Conservation (phyloP, 2,329 filamentous ascomycete species). For the Monilinia vaccinii-corymbosi region DNA sequence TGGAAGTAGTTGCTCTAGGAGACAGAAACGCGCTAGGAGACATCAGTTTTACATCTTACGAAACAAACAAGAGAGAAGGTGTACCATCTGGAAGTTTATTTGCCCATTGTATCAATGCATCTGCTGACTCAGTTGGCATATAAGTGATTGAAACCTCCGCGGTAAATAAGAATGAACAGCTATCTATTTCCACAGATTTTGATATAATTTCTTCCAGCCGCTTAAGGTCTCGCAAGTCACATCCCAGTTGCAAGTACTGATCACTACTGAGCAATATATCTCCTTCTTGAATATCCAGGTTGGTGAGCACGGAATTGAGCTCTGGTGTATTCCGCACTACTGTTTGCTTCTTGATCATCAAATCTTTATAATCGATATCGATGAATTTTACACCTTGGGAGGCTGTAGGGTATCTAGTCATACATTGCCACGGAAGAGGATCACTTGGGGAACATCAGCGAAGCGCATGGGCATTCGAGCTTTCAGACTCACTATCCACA, state of each 20-base stretch:
- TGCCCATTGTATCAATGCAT: constrained; percentile 73
- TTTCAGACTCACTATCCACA: constrained; percentile 69
- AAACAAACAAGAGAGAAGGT: constrained; percentile 11
- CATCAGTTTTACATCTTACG: constrained; percentile 12
- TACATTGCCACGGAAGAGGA: constrained; percentile 76
- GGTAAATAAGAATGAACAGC: constrained; percentile 63
- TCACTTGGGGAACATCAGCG: constrained; percentile 47
- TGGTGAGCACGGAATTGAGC: constrained; percentile 43
- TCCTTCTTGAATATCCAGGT: constrained; percentile 35
- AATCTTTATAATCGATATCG: constrained; percentile 76
- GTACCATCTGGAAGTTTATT: constrained; percentile 58
- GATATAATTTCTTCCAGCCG: constrained; percentile 51
- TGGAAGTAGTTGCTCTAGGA: constrained; percentile 80
- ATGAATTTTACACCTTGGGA: constrained; percentile 59
- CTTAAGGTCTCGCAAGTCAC: constrained; percentile 63
- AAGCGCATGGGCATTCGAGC: background rate
- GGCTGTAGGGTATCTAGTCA: constrained; percentile 52
- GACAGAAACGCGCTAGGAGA: constrained; percentile 64
- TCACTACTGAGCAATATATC: constrained; percentile 54
- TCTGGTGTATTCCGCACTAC: constrained; percentile 56
- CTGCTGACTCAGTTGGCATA: constrained; percentile 66
- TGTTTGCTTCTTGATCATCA: constrained; percentile 65
- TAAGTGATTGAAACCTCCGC: constrained; percentile 90
- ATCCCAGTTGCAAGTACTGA: constrained; percentile 70
- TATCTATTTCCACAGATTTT: constrained; percentile 45